A percentile compares a stretch with the other conserved stretches of the same genome.
These are phyloP conservation scores for Fusarium piperis DNA, from an alignment of 2,329 filamentous ascomycete species.

Conservation along the genomic window DNA sequence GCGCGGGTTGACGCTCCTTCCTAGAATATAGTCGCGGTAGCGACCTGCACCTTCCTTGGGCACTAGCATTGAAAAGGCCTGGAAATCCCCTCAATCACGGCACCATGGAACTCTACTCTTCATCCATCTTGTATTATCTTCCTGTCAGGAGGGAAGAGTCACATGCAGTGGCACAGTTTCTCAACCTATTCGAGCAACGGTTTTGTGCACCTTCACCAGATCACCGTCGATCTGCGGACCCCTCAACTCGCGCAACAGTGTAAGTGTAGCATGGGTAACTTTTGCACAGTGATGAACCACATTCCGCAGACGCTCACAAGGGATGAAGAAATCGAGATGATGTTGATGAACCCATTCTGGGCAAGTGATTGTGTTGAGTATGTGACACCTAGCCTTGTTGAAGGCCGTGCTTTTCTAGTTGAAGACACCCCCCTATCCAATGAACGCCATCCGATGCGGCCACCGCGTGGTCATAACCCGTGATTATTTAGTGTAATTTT, in stretches of 20 bases:
- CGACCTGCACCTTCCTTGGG: constrained; percentile 3
- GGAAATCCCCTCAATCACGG: neutral
- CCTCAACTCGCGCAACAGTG: neutral
- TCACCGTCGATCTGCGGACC: neutral
- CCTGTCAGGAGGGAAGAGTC: neutral
- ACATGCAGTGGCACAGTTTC: constrained; percentile 17
- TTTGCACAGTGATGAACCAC: neutral
- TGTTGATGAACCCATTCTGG: constrained; percentile 14
- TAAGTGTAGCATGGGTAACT: neutral
- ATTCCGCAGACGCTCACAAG: neutral
- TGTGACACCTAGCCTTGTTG: constrained; percentile 40
- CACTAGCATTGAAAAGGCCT: neutral
- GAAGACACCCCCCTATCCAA: constrained; percentile 34
- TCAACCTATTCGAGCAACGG: constrained; percentile 5
- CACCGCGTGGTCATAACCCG: constrained; percentile 35
- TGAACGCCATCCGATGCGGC: constrained; percentile 42
- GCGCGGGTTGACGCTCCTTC: neutral
- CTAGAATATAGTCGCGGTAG: neutral
- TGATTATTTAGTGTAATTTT: constrained; percentile 35
- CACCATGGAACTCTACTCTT: neutral
- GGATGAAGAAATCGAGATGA: neutral
- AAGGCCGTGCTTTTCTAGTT: constrained; percentile 45
- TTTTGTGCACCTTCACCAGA: constrained; percentile 1
- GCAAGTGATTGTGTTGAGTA: constrained; percentile 20
- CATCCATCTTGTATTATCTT: neutral